Evolutionary conservation across 2,329 filamentous ascomycete species (phyloP).

Genomic region (Coniochaeta ligniaria): DNA sequence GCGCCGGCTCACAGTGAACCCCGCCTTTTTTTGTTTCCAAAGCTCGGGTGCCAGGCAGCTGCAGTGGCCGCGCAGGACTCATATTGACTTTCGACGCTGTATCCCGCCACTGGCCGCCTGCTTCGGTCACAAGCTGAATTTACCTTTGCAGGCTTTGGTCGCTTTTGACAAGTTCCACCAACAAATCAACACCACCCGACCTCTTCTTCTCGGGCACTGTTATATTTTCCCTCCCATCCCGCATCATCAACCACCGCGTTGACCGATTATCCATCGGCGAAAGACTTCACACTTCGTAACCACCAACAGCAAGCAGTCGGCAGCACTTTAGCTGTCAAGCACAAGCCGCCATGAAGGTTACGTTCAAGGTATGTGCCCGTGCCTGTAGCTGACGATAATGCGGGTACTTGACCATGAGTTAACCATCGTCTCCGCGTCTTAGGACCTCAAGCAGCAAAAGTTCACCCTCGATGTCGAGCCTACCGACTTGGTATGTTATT

Average conservation of each 20-base stretch:
- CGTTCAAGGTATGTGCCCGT: constrained; percentile 48
- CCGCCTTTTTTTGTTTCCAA: neutral
- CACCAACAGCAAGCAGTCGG: neutral
- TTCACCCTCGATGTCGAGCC: constrained; percentile 94
- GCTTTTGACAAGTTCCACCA: neutral
- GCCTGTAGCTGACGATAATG: neutral
- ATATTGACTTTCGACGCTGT: neutral
- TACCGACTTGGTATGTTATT: constrained; percentile 69
- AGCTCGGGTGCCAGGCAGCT: constrained; percentile 1
- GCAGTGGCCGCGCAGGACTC: neutral
- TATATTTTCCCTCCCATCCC: constrained; percentile 3
- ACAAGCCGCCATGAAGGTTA: constrained; percentile 59
- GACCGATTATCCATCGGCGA: neutral
- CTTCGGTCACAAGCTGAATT: neutral
- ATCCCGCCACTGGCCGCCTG: neutral
- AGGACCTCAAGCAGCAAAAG: constrained; percentile 99
- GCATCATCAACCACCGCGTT: constrained; percentile 3
- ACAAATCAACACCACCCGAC: neutral
- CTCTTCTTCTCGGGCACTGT: neutral
- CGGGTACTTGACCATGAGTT: neutral
- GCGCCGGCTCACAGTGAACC: neutral
- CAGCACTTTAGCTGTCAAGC: constrained; percentile 19
- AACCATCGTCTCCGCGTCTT: constrained; percentile 4
- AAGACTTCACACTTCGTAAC: neutral
- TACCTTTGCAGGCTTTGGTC: neutral